These are phyloP conservation scores for Phaeosphaeriaceae sp. DNA, from an alignment of 2,329 filamentous ascomycete genomes.

Conservation along the genomic window DNA sequence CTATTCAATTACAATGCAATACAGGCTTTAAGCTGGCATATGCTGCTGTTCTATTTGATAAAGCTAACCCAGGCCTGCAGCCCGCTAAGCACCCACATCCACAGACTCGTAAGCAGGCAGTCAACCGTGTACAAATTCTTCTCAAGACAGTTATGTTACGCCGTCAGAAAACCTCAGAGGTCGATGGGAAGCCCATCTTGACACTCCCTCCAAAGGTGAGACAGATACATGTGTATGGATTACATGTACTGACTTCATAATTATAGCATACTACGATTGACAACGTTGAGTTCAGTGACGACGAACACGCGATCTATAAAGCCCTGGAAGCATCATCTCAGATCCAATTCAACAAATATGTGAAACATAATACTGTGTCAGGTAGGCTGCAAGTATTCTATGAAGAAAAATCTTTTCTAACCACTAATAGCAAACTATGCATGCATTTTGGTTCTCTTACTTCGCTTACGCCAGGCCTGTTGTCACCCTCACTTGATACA, in stretches of 20 bases:
- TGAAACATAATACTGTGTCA: conserved; percentile 70
- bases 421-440: conserved; percentile 67
- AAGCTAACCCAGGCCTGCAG: conserved; percentile 37
- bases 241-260: no score
- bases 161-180: conserved; percentile 77
- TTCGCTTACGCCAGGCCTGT: conserved; percentile 80
- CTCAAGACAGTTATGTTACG: conserved; percentile 83
- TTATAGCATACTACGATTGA: conserved; percentile 60
- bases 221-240: no score
- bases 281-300: conserved; percentile 69
- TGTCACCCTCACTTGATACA: conserved; percentile 77
- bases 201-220: conserved; percentile 67
- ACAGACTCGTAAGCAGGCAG: conserved; percentile 55
- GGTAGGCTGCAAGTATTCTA: conserved; percentile 32
- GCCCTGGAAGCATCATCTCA: conserved; percentile 71
- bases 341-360: conserved; percentile 77
- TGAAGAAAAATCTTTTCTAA: conserved; percentile 6
- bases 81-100: conserved; percentile 52
- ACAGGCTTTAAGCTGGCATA: not conserved
- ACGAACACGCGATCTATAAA: conserved; percentile 69
- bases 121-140: conserved; percentile 74
- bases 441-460: conserved; percentile 77
- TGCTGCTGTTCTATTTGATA: no score
- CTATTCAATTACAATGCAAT: not conserved
- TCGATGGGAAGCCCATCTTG: conserved; percentile 81